Evolutionary conservation across 106 monocot genomes (phyloP), one percentile per base, ranked within the genome.

Genomic region (Agapanthus africanus): DNA sequence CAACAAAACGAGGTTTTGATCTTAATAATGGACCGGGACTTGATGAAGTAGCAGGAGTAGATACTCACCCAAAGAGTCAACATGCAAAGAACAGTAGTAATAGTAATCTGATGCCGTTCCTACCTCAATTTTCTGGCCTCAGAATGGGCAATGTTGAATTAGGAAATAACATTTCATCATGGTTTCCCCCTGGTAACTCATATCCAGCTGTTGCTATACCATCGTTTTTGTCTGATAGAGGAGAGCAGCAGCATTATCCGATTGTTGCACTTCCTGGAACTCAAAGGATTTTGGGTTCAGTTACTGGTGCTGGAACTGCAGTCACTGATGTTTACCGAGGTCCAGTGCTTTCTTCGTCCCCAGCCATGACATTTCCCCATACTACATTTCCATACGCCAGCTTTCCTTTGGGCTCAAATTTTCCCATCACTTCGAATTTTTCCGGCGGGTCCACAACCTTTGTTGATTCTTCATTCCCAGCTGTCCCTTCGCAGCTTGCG

Each of bases 21-120:
- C 74, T 95, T 23, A 95, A 91, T 63, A 83, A 88, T 78, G 94
- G 94, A 21, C 94, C 94, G 40, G 68, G 65, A 31, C 33, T 83
- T 42, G 87, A 90, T 79, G 94, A 91, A 73, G 74, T 73, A 26
- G 68, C 70, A 34, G 26, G 59, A 10, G 91, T 88, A 49, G 63
- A 77, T 57, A 54, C 59, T 28, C n/a, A n/a, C 1, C 11, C 72
- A 51, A 71, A 71, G 68, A 73, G 33, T 13, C 86, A 82, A 42
- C 71, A 75, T 57, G 46, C 65, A 11, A n/a, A n/a, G n/a, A 84
- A 36, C 0, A 95, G 79, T 61, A 81, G 5, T 41, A 78, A 7
- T 46, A 78, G 65, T 54, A 70, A 56, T 65, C 34, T 88, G 30
- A 85, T 70, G 79, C 83, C 79, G 88, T 72, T 56, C 81, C 75